Evolutionary conservation across 305 asterid genomes (phyloP), one percentile per base, ranked within the genome.

Genomic region (Fraxinus platypoda): DNA sequence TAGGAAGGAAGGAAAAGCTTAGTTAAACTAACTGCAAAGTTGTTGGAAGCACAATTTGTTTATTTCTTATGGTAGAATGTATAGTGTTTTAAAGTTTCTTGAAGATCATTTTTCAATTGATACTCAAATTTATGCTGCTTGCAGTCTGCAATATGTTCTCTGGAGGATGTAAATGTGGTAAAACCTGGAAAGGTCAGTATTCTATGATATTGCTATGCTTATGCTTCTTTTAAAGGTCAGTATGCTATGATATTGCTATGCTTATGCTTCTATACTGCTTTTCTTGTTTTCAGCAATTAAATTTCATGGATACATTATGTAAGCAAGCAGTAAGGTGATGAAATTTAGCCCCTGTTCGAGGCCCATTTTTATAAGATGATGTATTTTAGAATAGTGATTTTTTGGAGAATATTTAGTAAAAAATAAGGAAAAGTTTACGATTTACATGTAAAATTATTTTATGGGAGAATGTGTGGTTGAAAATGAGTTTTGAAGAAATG

Each of bases 121-220:
- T 80, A 72, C 78, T 49, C 79, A 49, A 46, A 74, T 54, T 33
- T 87, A 83, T 89, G 75, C 78, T 89, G 85, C 77, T 91, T 89
- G 90, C 97, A 95, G 99, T 74, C 91, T 86, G 99, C 97, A 25
- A 95, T 95, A 86, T 94, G 98, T 82, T 94, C 99, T 78, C 87
- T 95, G 87, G 94, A 92, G 84, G 99, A 95, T 70, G 88, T 87
- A 80, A 82, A 82, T 82, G 78, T 87, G 83, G 86, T 90, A 34
- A 94, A 87, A 88, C 92, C 93, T 38, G 97, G 94, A 87, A 95
- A 90, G 98, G 99, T 95, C 78, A 83, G 94, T 83, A 43, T 76
- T 70, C n/a, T n/a, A 78, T 77, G 71, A 82, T 83, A 41, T 78
- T 75, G 34, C 62, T 70, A 76, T 76, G 74, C 72, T 76, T 83